Evolutionary conservation across 257 asterid genomes (phyloP), one percentile per base, ranked within the genome.

Genomic region (Forsythia viridissima): DNA sequence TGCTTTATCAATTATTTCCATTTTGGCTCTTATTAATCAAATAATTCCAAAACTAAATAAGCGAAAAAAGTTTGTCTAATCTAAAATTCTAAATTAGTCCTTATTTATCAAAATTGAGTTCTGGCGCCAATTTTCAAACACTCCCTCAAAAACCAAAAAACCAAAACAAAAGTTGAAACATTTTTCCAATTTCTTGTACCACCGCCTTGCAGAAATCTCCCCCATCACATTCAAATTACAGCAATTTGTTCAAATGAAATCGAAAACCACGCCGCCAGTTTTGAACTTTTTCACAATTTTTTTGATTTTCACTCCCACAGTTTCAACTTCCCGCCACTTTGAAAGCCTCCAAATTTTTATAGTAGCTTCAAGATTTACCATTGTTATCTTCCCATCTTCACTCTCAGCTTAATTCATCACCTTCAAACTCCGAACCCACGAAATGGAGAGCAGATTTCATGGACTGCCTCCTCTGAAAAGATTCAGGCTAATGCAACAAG

Each of bases 381-480:
- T 37, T 1, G n/a, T 37, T 43, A 0, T 48, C n/a, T 48, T 48
- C 57, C 7, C 13, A 8, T n/a, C 63, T 39, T 3, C 39, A 5
- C 65, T 51, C 70, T n/a, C 1, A 30, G 8, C 51, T 16, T 61
- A 34, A 57, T 57, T 43, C 41, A 74, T 40, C 30, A 0, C 11
- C 70, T 7, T 67, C 73, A 36, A 38, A 13, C 42, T 55, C 2
- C 51, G 3, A 76, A 66, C 39, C 9, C 40, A 7, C 16, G 61
- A 52, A 82, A 91, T 91, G 95, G 89, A 86, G 72, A 75, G 76
- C 90, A 84, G 68, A 12, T 78, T 82, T 21, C 81, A 87, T 10
- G 77, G 76, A 30, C 80, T 92, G 59, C 98, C 98, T 40, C 96
- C 97, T 67, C 89, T 79, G 85, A 92, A 94, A 82, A 86, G 98